Percentiles rank a stretch among this genome's conserved stretches.
Conservation (phyloP, 192 early-diverging fungal genomes). For the Jimgerdemannia flammicorona region DNA sequence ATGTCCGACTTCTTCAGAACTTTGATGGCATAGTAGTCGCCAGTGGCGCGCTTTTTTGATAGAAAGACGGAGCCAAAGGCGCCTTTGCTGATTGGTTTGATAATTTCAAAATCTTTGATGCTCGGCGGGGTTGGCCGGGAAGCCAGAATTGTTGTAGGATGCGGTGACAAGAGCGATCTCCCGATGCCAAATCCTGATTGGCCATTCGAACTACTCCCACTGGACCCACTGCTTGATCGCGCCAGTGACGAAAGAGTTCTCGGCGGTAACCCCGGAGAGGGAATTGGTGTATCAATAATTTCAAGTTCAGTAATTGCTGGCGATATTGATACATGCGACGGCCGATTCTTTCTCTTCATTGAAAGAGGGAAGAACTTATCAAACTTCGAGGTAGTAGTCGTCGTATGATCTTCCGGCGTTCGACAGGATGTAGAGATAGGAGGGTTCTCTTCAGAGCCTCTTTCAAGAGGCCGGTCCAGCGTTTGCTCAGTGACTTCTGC, state of each 20-base stretch:
- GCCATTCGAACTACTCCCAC: constrained; percentile 8
- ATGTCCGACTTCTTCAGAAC: constrained; percentile 84
- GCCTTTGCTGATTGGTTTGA: constrained; percentile 89
- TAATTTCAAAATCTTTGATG: constrained; percentile 88
- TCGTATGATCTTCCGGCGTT: not conserved
- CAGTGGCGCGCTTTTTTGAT: constrained; percentile 80
- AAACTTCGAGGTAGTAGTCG: not conserved
- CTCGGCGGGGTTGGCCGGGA: constrained; percentile 57
- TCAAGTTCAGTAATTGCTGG: constrained; percentile 35
- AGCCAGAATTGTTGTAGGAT: constrained; percentile 25
- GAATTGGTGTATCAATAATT: constrained; percentile 29
- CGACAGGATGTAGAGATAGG: not conserved
- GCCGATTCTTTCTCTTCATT: not conserved
- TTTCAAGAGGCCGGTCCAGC: not conserved
- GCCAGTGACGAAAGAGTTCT: constrained; percentile 14
- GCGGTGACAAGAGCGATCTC: constrained; percentile 29
- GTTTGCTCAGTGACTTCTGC: not conserved
- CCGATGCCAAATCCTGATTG: constrained; percentile 7
- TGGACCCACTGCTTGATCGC: constrained; percentile 16
- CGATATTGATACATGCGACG: not conserved
- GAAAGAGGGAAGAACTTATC: not conserved
- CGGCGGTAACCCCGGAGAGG: constrained; percentile 27
- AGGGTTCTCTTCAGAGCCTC: not conserved
- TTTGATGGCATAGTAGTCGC: constrained; percentile 87
- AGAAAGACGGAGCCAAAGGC: constrained; percentile 86